Percentiles rank a stretch among this genome's conserved stretches.
phyloP scores from a whole-genome alignment of 805 yeast species.

The Metschnikowia borealis region DNA sequence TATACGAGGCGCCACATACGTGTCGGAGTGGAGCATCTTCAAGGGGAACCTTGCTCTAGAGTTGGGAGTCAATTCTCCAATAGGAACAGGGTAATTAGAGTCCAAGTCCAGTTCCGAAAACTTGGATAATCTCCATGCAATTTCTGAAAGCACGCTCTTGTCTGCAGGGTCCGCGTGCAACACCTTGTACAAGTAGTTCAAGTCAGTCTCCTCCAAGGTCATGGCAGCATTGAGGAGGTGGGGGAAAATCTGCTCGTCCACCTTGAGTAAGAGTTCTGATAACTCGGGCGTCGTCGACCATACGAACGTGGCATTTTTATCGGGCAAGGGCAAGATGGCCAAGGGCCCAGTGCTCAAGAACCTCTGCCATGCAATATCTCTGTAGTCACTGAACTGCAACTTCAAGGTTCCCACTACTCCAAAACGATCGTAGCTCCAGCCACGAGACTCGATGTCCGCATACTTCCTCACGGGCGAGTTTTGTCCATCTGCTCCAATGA shows the following conservation, averaged over 20 bases:
- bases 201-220: constrained; percentile 71
- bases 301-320: constrained; percentile 81
- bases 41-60: constrained; percentile 89
- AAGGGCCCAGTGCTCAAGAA: constrained; percentile 89
- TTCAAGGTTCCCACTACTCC: constrained; percentile 92
- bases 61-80: constrained; percentile 52
- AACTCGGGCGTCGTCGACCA: constrained; percentile 86
- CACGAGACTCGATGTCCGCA: constrained; percentile 79
- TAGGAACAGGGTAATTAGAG: constrained; percentile 62
- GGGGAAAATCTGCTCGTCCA: constrained; percentile 60
- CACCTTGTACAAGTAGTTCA: constrained; percentile 59
- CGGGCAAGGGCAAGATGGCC: constrained; percentile 87
- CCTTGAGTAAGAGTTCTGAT: constrained; percentile 56
- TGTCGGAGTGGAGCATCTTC: constrained; percentile 84
- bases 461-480: constrained; percentile 86
- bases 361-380: constrained; percentile 86
- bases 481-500: constrained; percentile 94
- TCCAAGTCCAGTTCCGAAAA: constrained; percentile 45
- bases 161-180: constrained; percentile 37
- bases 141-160: constrained; percentile 57
- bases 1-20: constrained; percentile 75
- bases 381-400: constrained; percentile 65
- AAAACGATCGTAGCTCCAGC: constrained; percentile 85
- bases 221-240: constrained; percentile 81
- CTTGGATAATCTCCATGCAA: constrained; percentile 62